Conservation (phyloP, 2,329 filamentous ascomycete species). For the Apiospora hydei region DNA sequence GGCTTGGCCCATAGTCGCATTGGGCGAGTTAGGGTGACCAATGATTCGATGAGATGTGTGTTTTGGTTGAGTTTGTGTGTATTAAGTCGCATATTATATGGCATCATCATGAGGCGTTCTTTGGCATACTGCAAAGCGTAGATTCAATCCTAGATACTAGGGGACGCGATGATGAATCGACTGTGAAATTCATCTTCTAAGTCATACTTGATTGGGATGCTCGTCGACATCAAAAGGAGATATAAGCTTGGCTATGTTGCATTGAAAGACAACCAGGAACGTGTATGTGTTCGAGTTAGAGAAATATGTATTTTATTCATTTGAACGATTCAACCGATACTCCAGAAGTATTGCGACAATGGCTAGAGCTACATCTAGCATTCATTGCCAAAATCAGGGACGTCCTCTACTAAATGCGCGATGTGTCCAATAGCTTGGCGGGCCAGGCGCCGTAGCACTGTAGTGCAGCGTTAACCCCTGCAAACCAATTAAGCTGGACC, state of each 20-base stretch:
- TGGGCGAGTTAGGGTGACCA: neutral
- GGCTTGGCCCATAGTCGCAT: constrained; percentile 67
- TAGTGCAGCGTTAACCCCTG: neutral
- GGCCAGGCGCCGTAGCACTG: neutral
- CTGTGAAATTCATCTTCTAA: neutral
- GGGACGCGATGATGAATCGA: neutral
- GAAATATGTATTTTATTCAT: neutral
- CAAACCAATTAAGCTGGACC: constrained; percentile 15
- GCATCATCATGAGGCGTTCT: constrained; percentile 29
- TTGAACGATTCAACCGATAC: neutral
- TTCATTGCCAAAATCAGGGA: neutral
- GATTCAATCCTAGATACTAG: constrained; percentile 16
- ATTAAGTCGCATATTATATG: constrained; percentile 16
- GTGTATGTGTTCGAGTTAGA: neutral
- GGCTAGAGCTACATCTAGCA: neutral
- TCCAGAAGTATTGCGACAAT: neutral
- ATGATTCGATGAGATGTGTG: neutral
- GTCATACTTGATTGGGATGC: neutral
- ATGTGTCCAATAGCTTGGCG: constrained; percentile 10
- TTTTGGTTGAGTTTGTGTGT: constrained; percentile 5
- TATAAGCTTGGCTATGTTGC: neutral
- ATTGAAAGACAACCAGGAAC: neutral
- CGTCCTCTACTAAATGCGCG: neutral
- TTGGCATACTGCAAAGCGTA: constrained; percentile 22
- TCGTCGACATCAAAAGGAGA: neutral